Evolutionary conservation across 352 stramenopile genomes (phyloP).

Genomic region (Globisporangium takayamanum): DNA sequence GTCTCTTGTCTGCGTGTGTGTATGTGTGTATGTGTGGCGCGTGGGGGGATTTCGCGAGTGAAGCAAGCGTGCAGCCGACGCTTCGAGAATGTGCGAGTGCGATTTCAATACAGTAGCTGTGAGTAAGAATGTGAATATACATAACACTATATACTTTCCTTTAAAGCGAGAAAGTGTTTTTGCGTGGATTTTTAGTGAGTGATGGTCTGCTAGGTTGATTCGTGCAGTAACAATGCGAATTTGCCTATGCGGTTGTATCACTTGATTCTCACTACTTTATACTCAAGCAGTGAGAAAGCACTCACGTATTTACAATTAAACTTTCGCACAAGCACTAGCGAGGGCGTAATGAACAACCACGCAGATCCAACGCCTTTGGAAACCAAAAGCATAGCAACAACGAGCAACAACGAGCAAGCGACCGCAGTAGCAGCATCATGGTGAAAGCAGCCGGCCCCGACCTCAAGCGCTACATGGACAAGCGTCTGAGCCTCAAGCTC

Average conservation of each 20-base stretch:
- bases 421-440: constrained; percentile 28
- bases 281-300: not conserved
- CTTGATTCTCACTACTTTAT: not conserved
- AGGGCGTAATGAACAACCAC: not conserved
- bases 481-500: constrained; percentile 90
- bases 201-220: no score
- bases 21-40: not conserved
- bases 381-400: constrained; percentile 3
- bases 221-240: not conserved
- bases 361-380: not conserved
- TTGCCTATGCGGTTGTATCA: not conserved
- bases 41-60: not conserved
- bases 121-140: no score
- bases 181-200: no score
- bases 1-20: no score
- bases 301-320: not conserved
- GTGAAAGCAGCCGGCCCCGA: constrained; percentile 76
- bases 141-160: no score
- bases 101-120: no score
- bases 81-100: no score
- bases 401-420: constrained; percentile 1
- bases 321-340: not conserved
- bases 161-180: no score
- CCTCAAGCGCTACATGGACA: constrained; percentile 94
- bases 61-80: no score